Conservation (phyloP, 768 basidiomycete species). For the Ramaria rubella region DNA sequence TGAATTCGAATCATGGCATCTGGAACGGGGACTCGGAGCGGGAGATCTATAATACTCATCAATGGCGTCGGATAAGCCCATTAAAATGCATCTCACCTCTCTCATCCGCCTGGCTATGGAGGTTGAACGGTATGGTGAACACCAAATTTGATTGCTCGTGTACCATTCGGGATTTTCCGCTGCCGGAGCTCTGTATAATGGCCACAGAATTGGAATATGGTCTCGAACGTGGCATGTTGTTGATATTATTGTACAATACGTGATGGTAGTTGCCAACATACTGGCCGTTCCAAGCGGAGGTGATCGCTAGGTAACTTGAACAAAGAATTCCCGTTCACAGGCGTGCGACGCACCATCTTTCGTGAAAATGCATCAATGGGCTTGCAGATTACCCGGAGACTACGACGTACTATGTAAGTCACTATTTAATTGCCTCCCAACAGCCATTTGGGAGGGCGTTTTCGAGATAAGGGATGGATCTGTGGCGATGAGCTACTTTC, state of each 20-base stretch:
- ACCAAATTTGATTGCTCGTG: slow-evolving; percentile 19
- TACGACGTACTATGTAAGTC: neutral
- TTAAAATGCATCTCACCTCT: neutral
- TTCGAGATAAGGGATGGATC: too few species aligned
- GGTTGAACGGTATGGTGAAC: slow-evolving; percentile 23
- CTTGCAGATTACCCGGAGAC: neutral
- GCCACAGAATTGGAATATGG: slow-evolving; percentile 3
- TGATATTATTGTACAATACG: neutral
- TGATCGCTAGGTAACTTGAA: neutral
- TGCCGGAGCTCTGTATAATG: slow-evolving; percentile 10
- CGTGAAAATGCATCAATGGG: neutral
- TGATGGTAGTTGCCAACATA: neutral
- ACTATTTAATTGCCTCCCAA: too few species aligned
- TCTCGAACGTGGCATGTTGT: neutral
- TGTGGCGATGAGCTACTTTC: neutral
- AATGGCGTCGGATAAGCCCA: neutral
- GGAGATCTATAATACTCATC: neutral
- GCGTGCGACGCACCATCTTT: neutral
- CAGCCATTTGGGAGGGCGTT: neutral
- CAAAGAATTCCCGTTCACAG: neutral
- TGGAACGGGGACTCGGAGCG: neutral
- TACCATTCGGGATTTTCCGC: slow-evolving; percentile 26
- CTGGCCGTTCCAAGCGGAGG: neutral
- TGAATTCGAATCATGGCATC: neutral
- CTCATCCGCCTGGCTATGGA: slow-evolving; percentile 9